phyloP scores from a whole-genome alignment of 192 early-diverging fungal genomes.

The Backusella tuberculispora region DNA sequence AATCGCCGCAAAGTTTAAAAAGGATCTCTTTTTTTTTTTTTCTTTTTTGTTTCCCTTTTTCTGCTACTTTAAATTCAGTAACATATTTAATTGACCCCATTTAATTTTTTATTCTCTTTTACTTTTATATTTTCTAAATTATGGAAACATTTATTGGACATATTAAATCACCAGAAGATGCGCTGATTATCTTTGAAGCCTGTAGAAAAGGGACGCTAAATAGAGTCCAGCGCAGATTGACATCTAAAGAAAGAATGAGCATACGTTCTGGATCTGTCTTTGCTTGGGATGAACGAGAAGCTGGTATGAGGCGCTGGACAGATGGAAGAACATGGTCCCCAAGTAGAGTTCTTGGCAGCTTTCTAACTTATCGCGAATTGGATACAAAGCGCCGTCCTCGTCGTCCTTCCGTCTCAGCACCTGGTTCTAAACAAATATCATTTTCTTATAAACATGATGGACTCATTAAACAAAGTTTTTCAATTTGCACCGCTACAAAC shows the following conservation, averaged over 20 bases:
- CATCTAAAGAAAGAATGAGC: slow-evolving; percentile 76
- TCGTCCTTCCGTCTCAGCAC: neutral
- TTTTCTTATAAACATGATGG: slow-evolving; percentile 73
- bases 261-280: slow-evolving; percentile 89
- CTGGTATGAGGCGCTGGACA: slow-evolving; percentile 92
- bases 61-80: slow-evolving; percentile 1
- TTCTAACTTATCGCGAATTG: slow-evolving; percentile 88
- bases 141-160: slow-evolving; percentile 88
- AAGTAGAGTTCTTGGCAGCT: slow-evolving; percentile 83
- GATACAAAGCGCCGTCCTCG: slow-evolving; percentile 64
- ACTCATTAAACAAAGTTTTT: slow-evolving; percentile 87
- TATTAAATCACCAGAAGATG: slow-evolving; percentile 85
- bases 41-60: neutral
- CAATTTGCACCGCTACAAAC: slow-evolving; percentile 77
- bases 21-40: neutral
- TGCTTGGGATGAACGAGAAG: slow-evolving; percentile 89
- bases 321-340: slow-evolving; percentile 92
- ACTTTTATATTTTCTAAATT: slow-evolving; percentile 6
- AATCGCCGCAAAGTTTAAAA: slow-evolving; percentile 7
- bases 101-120: neutral
- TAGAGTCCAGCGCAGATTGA: slow-evolving; percentile 77
- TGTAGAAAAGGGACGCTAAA: slow-evolving; percentile 74
- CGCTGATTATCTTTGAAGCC: slow-evolving; percentile 86
- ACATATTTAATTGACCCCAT: neutral
- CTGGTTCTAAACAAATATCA: slow-evolving; percentile 25